Evolutionary conservation across 345 rosid genomes (phyloP).

Genomic region (Syzygium grande): DNA sequence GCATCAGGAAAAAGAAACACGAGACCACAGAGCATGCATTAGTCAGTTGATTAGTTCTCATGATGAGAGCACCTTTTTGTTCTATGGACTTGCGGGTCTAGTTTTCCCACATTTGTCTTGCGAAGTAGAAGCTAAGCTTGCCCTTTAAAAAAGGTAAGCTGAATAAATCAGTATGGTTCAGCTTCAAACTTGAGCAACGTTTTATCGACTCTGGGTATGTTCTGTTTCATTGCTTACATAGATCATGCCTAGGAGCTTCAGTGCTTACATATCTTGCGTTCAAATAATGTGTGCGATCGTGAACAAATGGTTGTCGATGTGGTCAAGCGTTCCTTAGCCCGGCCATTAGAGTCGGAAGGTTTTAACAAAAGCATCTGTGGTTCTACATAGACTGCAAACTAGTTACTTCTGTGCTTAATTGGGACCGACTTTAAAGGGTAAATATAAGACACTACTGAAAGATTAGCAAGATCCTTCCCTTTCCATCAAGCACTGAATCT

Average conservation of each 20-base stretch:
- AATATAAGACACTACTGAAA: not conserved
- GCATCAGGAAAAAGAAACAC: no score
- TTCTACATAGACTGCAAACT: not conserved
- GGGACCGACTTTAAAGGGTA: not conserved
- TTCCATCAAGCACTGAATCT: not conserved
- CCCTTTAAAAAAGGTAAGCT: not conserved
- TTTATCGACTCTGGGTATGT: not conserved
- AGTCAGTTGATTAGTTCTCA: not conserved
- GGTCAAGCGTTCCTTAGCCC: not conserved
- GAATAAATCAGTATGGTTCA: not conserved
- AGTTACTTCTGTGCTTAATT: not conserved
- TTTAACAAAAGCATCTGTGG: not conserved
- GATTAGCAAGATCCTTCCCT: not conserved
- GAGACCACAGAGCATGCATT: not conserved
- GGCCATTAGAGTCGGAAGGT: not conserved
- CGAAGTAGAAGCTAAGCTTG: not conserved
- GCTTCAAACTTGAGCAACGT: not conserved
- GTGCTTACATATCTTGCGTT: not conserved
- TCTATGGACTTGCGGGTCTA: not conserved
- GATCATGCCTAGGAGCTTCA: not conserved
- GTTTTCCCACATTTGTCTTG: not conserved
- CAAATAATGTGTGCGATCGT: not conserved
- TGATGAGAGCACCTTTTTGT: not conserved
- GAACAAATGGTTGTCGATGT: not conserved
- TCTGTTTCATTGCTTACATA: not conserved